Conservation (phyloP, 306 rosid genomes). For the Pyrus bretschneideri region DNA sequence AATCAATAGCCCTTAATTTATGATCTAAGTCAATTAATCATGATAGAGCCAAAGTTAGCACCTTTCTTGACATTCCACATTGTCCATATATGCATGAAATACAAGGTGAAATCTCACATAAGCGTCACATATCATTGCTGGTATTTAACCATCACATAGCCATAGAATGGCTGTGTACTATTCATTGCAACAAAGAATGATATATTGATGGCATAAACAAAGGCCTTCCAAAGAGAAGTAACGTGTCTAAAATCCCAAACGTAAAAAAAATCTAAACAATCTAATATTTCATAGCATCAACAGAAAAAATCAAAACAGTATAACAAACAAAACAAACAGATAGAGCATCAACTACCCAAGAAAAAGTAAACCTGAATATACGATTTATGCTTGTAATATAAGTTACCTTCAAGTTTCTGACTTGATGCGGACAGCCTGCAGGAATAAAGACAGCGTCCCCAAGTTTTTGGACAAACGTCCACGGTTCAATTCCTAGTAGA, state of each 20-base stretch:
- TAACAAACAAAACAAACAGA: not conserved
- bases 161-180: no score
- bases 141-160: no score
- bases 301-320: not conserved
- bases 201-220: not conserved
- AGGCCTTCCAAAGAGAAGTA: not conserved
- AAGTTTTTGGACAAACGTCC: slow-evolving; percentile 46
- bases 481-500: slow-evolving; percentile 42
- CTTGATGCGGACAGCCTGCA: slow-evolving; percentile 60
- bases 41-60: no score
- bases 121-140: no score
- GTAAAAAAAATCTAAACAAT: not conserved
- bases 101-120: no score
- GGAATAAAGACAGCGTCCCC: slow-evolving; percentile 53
- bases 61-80: no score
- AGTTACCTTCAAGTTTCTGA: slow-evolving; percentile 42
- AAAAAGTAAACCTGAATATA: not conserved
- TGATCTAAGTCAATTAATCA: no score
- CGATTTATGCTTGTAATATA: not conserved
- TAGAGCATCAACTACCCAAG: not conserved
- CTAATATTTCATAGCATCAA: not conserved
- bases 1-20: no score
- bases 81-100: no score
- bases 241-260: not conserved
- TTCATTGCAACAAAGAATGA: not conserved